Base-by-base conservation (phyloP, 106 monocot species). In the Agapanthus africanus region DNA sequence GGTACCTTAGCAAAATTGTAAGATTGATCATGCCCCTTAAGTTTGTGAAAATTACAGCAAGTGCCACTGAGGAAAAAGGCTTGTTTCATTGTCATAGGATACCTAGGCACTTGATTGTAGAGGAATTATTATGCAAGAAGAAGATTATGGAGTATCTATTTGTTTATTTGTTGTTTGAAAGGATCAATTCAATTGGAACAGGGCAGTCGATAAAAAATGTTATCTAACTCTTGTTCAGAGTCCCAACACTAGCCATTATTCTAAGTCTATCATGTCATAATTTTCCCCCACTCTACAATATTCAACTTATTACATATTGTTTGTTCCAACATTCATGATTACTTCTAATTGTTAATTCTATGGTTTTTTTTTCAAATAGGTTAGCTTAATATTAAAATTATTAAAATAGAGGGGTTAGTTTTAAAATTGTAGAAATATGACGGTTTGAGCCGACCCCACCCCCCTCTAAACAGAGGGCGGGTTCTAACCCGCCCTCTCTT, bases 181-280 rank as follows among this genome's bases (percentile, higher is more conserved):
- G 6, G 35, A 16, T 37, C 38, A 63, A 63, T 63, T 63, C 63
- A 63, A 63, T 37, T 37, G 63, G 63, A 38, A 37, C 7, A 38
- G 46, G 37, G 63, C 63, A 34, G 63, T 63, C 63, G 37, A 63
- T 38, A 63, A 63, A 63, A 37, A 63, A 63, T 63, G 63, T 63
- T 37, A 63, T 19, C 63, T 38, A 19, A 35, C 37, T 33, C 37
- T 38, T 37, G 19, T 37, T 38, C 13, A 36, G 15, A 63, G 37
- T 63, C n/a, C 63, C 63, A 63, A 37, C 63, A 34, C 63, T 37
- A 38, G 37, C 37, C 38, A 63, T 63, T 63, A 63, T 63, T 37
- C 18, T 39, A 63, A 63, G 63, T 35, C 63, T 63, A 37, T n/a
- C 63, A 63, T 56, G 26, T 56, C 56, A 56, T 56, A 8, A 56